Evolutionary conservation across 805 yeast species (phyloP).

Genomic region (Yamadazyma philogaea): DNA sequence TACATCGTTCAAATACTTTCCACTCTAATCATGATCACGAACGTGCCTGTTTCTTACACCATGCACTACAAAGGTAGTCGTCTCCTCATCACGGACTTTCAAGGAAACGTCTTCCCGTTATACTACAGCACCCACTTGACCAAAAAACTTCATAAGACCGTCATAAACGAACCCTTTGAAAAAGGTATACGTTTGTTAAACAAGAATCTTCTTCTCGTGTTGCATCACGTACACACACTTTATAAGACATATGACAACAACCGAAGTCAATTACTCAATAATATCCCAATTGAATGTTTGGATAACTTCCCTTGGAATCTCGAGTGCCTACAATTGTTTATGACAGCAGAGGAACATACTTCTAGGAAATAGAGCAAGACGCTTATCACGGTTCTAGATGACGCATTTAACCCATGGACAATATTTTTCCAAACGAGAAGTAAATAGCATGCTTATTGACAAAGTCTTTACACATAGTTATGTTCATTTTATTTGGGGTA

Average conservation of each 20-base stretch:
- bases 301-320: conserved; percentile 43
- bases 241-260: conserved; percentile 6
- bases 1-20: conserved; percentile 29
- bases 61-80: conserved; percentile 23
- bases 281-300: conserved; percentile 35
- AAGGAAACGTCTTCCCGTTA: conserved; percentile 24
- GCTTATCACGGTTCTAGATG: too few relatives aligned
- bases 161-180: conserved; percentile 29
- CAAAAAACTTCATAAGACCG: conserved; percentile 18
- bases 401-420: too few relatives aligned
- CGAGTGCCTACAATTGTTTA: conserved; percentile 32
- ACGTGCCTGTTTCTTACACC: conserved; percentile 24
- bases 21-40: conserved; percentile 24
- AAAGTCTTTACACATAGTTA: not conserved
- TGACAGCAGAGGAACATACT: conserved; percentile 22
- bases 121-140: conserved; percentile 23
- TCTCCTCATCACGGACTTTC: conserved; percentile 24
- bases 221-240: conserved; percentile 19
- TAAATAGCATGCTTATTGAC: too few relatives aligned
- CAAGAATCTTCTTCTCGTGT: conserved; percentile 26
- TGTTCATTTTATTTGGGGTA: not conserved
- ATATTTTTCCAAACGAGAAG: too few relatives aligned
- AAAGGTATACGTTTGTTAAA: conserved; percentile 30
- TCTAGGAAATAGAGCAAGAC: not conserved
- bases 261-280: conserved; percentile 7